phyloP scores from a whole-genome alignment of 2,329 filamentous ascomycete species.

The Blastomyces emzantsi region DNA sequence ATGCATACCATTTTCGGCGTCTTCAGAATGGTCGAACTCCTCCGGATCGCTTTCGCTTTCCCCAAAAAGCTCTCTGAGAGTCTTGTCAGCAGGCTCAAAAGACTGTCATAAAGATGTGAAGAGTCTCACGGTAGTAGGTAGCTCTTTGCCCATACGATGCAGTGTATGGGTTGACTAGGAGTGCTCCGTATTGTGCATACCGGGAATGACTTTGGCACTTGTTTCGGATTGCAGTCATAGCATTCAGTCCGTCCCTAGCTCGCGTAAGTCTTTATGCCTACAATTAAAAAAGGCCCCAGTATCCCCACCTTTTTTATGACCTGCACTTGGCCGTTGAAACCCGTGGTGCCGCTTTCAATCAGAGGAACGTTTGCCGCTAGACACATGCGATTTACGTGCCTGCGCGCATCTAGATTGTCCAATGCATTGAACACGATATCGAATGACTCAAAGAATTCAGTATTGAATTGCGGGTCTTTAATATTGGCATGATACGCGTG shows the following conservation, averaged over 20 bases:
- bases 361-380: slow-evolving; percentile 81
- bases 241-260: slow-evolving; percentile 70
- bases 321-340: slow-evolving; percentile 96
- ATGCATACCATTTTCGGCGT: slow-evolving; percentile 65
- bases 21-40: slow-evolving; percentile 68
- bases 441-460: slow-evolving; percentile 80
- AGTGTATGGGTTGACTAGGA: slow-evolving; percentile 92
- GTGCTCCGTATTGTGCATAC: slow-evolving; percentile 97
- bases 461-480: slow-evolving; percentile 76
- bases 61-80: slow-evolving; percentile 69
- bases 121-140: slow-evolving; percentile 67
- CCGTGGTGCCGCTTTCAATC: slow-evolving; percentile 93
- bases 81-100: slow-evolving; percentile 21
- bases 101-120: background rate
- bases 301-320: slow-evolving; percentile 70
- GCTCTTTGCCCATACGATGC: slow-evolving; percentile 97
- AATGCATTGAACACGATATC: slow-evolving; percentile 90
- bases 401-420: slow-evolving; percentile 86
- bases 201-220: slow-evolving; percentile 83
- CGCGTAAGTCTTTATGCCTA: slow-evolving; percentile 10
- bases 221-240: slow-evolving; percentile 89
- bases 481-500: slow-evolving; percentile 91
- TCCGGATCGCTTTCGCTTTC: slow-evolving; percentile 76
- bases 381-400: slow-evolving; percentile 97
- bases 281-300: background rate